A percentile compares a stretch with the other conserved stretches of the same genome.
These are phyloP conservation scores for Rhododendron vialii DNA, from an alignment of 148 eudicot species.

Conservation along the genomic window DNA sequence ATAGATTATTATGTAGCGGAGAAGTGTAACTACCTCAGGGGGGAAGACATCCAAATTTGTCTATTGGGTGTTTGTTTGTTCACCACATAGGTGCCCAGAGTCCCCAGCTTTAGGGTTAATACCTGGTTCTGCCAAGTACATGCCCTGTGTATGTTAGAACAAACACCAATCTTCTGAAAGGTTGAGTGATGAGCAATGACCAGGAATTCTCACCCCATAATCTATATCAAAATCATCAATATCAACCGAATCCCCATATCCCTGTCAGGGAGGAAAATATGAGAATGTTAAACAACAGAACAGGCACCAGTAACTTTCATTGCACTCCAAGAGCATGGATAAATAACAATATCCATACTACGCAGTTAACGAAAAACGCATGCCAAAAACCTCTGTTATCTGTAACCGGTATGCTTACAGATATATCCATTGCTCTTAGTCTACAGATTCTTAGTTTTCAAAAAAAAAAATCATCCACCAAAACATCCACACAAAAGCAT, in stretches of 20 bases:
- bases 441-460: not conserved
- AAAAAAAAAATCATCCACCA: not conserved
- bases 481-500: not conserved
- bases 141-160: not conserved
- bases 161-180: not conserved
- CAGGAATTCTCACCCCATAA: conserved; percentile 68
- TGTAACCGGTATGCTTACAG: not conserved
- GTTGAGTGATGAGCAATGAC: not conserved
- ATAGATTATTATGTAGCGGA: not conserved
- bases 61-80: conserved; percentile 97
- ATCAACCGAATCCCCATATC: conserved; percentile 73
- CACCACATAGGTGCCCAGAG: conserved; percentile 77
- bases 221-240: conserved; percentile 91
- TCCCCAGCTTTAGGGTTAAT: conserved; percentile 75
- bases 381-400: not conserved
- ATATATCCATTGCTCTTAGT: not conserved
- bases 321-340: not conserved
- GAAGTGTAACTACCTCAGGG: conserved; percentile 59
- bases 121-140: conserved; percentile 67
- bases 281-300: not conserved
- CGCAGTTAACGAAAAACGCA: not conserved
- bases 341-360: not conserved
- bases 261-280: conserved; percentile 34
- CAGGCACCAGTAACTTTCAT: not conserved
- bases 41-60: conserved; percentile 95